These are phyloP conservation scores for Solanum hybrid DNA, from an alignment of 305 asterid genomes.

Conservation along the genomic window DNA sequence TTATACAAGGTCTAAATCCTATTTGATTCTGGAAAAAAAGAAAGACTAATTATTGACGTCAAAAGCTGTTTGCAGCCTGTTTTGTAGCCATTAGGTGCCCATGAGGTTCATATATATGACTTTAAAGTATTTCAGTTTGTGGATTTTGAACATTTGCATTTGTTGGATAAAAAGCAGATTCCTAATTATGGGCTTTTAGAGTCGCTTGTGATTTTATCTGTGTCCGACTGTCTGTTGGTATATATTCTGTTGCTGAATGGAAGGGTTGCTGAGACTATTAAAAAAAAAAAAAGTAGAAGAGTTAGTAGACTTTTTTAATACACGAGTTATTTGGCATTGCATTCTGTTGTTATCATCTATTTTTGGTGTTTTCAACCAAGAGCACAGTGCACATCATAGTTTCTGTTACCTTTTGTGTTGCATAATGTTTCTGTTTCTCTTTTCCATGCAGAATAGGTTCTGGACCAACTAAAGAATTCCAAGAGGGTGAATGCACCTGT, in stretches of 20 bases:
- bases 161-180: not conserved
- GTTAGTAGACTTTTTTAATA: not conserved
- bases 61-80: not conserved
- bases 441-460: conserved; percentile 48
- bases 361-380: not conserved
- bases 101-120: not conserved
- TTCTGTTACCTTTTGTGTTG: not conserved
- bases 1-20: not conserved
- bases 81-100: not conserved
- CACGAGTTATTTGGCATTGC: not conserved
- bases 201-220: not conserved
- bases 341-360: not conserved
- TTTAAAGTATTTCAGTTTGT: not conserved
- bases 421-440: conserved; percentile 12
- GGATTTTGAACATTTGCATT: not conserved
- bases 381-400: not conserved
- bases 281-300: not conserved
- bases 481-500: conserved; percentile 51
- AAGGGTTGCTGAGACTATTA: not conserved
- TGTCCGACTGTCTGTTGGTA: not conserved
- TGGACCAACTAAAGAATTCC: conserved; percentile 46
- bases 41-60: not conserved
- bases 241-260: not conserved
- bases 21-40: not conserved
- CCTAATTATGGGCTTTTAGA: not conserved